Conservation (phyloP, 139 green algal genomes). For the Mychonastes homosphaera region DNA sequence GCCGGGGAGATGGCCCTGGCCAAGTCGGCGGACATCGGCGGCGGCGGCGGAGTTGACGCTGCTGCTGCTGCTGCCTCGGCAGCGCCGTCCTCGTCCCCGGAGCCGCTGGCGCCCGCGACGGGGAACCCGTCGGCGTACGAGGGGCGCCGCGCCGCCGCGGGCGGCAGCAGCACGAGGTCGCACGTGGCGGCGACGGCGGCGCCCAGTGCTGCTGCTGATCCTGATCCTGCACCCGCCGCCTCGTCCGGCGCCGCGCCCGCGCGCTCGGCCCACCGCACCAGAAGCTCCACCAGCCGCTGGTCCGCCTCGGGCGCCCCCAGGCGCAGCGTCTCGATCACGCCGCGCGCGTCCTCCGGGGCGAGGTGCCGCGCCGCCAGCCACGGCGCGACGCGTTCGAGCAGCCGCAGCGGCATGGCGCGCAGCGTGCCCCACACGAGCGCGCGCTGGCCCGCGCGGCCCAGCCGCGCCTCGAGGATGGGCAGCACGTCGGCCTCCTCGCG, state of each 20-base stretch:
- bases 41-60: no score
- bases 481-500: constrained; percentile 74
- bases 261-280: constrained; percentile 66
- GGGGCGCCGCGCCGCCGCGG: no score
- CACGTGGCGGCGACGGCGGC: background rate
- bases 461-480: constrained; percentile 53
- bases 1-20: no score
- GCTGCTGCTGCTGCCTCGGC: background rate
- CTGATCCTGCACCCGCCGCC: background rate
- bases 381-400: constrained; percentile 88
- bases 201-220: constrained; percentile 4
- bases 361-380: constrained; percentile 60
- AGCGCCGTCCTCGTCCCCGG: no score
- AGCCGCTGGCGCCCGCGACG: no score
- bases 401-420: constrained; percentile 82
- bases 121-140: no score
- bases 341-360: constrained; percentile 40
- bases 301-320: constrained; percentile 44
- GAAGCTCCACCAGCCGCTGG: constrained; percentile 65
- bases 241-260: background rate
- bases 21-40: no score
- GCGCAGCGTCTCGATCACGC: constrained; percentile 66
- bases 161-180: background rate
- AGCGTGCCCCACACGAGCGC: constrained; percentile 79
- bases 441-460: constrained; percentile 69